Percentiles rank a stretch among this genome's conserved stretches.
Evolutionary conservation across 1,284 basidiomycete genomes (phyloP).

Genomic region (Acaromyces ingoldii): DNA sequence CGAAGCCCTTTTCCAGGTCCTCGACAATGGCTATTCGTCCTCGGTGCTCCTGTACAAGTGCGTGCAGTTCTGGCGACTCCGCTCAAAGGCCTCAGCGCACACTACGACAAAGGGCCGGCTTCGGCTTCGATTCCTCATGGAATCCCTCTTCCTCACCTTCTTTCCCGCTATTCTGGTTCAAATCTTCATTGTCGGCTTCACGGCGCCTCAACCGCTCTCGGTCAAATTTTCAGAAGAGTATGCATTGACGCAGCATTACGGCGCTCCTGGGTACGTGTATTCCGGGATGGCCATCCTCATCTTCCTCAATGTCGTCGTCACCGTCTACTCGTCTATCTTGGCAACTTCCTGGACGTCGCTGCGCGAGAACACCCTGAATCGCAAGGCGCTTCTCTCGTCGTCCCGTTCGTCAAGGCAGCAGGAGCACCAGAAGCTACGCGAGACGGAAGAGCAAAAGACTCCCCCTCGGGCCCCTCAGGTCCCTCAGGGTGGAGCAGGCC

Average conservation of each 20-base stretch:
- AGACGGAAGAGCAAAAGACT: too few species aligned
- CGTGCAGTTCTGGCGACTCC: background rate
- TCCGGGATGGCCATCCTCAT: too few species aligned
- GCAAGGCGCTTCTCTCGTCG: too few species aligned
- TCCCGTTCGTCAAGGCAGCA: too few species aligned
- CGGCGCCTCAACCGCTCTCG: too few species aligned
- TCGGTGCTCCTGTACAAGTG: background rate
- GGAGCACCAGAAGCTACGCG: too few species aligned
- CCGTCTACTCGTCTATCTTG: background rate
- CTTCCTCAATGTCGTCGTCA: background rate
- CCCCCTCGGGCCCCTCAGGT: too few species aligned
- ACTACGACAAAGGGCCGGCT: background rate
- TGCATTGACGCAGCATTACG: background rate
- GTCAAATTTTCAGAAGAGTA: too few species aligned
- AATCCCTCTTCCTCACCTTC: background rate
- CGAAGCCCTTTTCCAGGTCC: background rate
- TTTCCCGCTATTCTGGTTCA: background rate
- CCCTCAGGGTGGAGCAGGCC: too few species aligned
- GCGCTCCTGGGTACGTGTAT: too few species aligned
- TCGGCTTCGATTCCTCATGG: background rate
- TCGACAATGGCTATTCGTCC: background rate
- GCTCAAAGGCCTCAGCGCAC: background rate
- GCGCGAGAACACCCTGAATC: too few species aligned
- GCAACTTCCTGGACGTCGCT: constrained; percentile 1
- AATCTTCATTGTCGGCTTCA: background rate